Base-by-base conservation (phyloP, 2,329 filamentous ascomycete genomes). In the Botryotinia narcissicola region DNA sequence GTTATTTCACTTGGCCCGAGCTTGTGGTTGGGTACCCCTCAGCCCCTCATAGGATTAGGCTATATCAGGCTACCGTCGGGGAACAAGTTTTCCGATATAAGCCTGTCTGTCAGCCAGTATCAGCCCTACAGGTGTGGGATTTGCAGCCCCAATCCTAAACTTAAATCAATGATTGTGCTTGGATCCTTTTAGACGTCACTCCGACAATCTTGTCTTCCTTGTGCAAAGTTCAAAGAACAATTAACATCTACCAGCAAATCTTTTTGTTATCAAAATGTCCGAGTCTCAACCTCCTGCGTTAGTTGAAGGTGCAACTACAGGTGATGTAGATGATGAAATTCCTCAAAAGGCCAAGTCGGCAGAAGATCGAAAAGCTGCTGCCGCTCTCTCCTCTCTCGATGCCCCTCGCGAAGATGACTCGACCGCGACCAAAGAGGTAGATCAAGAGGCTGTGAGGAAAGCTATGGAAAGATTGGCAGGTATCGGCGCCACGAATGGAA, bases 341-440 rank as follows among this genome's bases (percentile, higher is more conserved):
- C 82, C 79, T 20, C 75, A 78, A 29, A 82, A 84, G 73, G 86
- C 87, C 79, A 92, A 90, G 82, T 89, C 88, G 60, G 91, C 92
- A 80, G 92, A 94, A 82, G 92, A 93, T 83, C 90, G 91, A 82
- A 93, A 93, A 83, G 91, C 92, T 63, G 91, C 91, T 59, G 90
- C 90, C 10, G 92, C 92, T 44, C 88, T 94, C 74, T 91, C 91
- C 66, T 88, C 87, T 75, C 89, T 95, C 77, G 92, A 93, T 80
- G 73, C 75, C 8, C 81, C 84, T 61, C 81, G 83, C 54, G 85
- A 84, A 73, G 85, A 86, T 66, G 85, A 87, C 44, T 84, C 86
- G 62, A 79, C 81, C 48, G 80, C 82, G 29, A 80, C 83, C 4
- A 82, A 84, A 64, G 86, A 87, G 79, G 87, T 88, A 75, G 85